Base-by-base conservation (phyloP, 2,329 filamentous ascomycete species). In the Phialocephala sp. region DNA sequence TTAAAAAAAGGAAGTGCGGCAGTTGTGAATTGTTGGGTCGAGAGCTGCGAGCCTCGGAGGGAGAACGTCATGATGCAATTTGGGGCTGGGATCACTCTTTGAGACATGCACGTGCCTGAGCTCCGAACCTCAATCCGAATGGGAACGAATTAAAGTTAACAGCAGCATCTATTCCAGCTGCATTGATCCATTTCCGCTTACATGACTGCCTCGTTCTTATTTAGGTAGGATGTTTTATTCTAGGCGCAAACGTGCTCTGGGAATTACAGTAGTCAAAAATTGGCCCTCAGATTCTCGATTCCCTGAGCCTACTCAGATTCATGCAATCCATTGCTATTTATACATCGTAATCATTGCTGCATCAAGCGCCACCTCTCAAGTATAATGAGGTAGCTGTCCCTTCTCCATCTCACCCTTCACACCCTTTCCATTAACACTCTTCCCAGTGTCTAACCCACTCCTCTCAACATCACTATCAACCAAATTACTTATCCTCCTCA, bases 401-500 rank as follows among this genome's bases (percentile, higher is more conserved):
- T 55, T 45, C 50, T 52, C 59, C 50, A 66, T 65, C 60, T 68
- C 68, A 1, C 43, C 55, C 14, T 59, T 60, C 22, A 66, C 64
- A 22, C 62, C 67, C 24, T 69, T 66, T 41, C 66, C 67, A 57
- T 65, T 63, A 62, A 68, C 59, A 60, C 66, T 69, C 32, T 62
- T 54, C 41, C 67, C 65, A 36, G 68, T 64, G 68, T 70, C 67
- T 9, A 69, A 14, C 12, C 39, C 59, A 5, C 22, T 4, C 50
- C 2, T 36, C 39, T 6, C 62, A 54, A 55, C 58, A 35, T n/a
- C 37, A 27, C 61, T 64, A 50, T 69, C 66, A 9, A 68, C 67
- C 43, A 72, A 60, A 70, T 76, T 68, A 69, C 70, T 72, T 6
- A 73, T 62, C 62, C 64, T 73, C 63, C 52, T 69, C 11, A 68